Percentiles rank a stretch among this genome's conserved stretches.
Conservation (phyloP, 2,329 filamentous ascomycete species). For the Trichoderma atroviride region DNA sequence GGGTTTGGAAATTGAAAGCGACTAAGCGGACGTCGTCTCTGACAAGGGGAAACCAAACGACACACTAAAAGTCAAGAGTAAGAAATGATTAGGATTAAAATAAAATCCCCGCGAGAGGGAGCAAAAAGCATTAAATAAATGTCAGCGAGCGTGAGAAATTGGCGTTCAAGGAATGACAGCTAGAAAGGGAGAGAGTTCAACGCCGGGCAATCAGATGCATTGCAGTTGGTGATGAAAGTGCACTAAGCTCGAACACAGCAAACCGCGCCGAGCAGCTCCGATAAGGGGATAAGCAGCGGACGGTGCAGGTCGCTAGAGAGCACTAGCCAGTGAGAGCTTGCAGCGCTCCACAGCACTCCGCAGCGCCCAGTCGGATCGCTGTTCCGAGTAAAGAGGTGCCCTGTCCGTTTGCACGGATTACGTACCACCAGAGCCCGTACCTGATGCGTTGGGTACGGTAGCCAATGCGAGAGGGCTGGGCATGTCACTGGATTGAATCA, state of each 20-base stretch:
- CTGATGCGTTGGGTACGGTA: too few species aligned
- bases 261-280: conserved; percentile 1
- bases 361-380: conserved; percentile 2
- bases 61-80: neutral
- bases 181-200: conserved; percentile 1
- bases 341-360: conserved; percentile 2
- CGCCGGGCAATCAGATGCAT: neutral
- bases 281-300: conserved; percentile 6
- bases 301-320: neutral
- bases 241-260: neutral
- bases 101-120: neutral
- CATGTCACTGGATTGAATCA: neutral
- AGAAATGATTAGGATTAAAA: neutral
- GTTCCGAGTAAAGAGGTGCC: neutral
- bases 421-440: neutral
- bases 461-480: neutral
- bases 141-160: conserved; percentile 21
- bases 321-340: neutral
- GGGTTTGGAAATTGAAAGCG: conserved; percentile 1
- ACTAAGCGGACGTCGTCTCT: neutral
- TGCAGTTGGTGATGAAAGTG: neutral
- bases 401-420: neutral
- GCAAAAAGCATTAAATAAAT: neutral
- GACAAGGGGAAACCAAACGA: neutral
- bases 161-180: conserved; percentile 14